Base-by-base conservation (phyloP, 495 filamentous ascomycete genomes). In the Penicillium verhagenii region DNA sequence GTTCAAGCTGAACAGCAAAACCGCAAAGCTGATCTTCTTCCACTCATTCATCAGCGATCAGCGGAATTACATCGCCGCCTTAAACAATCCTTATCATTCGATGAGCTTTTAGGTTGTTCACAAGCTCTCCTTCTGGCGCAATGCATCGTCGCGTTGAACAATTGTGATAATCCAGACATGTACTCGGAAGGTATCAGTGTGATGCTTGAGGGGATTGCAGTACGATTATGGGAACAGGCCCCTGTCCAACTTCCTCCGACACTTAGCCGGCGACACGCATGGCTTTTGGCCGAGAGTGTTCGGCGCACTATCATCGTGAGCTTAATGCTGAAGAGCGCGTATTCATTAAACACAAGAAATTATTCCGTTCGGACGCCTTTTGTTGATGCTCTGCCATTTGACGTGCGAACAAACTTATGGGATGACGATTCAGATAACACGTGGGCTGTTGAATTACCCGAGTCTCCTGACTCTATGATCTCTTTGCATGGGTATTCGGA, bases 251-350 rank as follows among this genome's bases (percentile, higher is more conserved):
- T 69, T 26, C 65, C 60, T 9, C 51, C 45, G 3, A 52, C 35
- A 2, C 52, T 68, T n/a, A 70, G 63, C 35, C 67, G 53, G 11
- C 72, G 72, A 66, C 69, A 60, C 2, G 67, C 68, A 10, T 81
- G 78, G 78, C 57, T 81, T 7, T 62, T 79, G 21, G 72, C 63
- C 5, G 78, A 79, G 52, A 74, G 67, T 43, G 71, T 77, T 5
- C 69, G 78, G 0, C 69, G 75, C 6, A 77, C 73, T 0, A 70
- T 77, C 37, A 71, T 75, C 23, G 63, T 76, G 28, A 59, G 58
- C 24, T 65, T 68, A 24, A 66, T 74, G 52, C 51, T 77, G 3
- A 55, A 57, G 20, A 73, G 69, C 31, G 66, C 70, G 5, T 78
- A 75, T 53, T 69, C 67, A 1, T 57, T 72, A 19, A 63, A 71